Base-by-base conservation (phyloP, 2,329 filamentous ascomycete species). In the Albophoma yamanashiensis region DNA sequence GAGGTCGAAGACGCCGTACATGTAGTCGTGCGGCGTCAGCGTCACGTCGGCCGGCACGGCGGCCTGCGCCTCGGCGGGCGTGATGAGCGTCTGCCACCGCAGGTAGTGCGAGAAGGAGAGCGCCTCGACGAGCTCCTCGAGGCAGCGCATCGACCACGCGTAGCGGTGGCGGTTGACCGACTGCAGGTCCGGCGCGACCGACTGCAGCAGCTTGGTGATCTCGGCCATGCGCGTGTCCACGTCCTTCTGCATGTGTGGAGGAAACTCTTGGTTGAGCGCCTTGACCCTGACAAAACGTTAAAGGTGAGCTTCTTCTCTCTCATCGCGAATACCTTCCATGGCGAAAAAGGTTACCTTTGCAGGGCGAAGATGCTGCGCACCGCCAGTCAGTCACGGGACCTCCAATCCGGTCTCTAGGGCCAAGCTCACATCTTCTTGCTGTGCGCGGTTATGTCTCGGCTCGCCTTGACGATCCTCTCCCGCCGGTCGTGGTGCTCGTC, bases 121-220 rank as follows among this genome's bases (percentile, higher is more conserved):
- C 0, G 93, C 92, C 76, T 99, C 94, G 73, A 97, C 89, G 69
- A 91, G 94, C 75, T 99, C 94, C 74, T 99, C 94, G 58, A 96
- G 85, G 56, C 92, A 93, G 27, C 88, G 89, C 64, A 97, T 87
- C 58, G 92, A 85, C 59, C 84, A 80, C 57, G 85, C 82, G 75
- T 97, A 99, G 60, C 94, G 89, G 75, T 90, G 85, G 11, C 89
- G 83, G 73, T 96, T 94, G 67, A 93, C 80, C 45, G 86, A 86
- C 66, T 88, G 82, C 6, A 97, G 79, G 64, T 97, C 93, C 1
- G 82, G 78, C 22, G 85, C 82, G 59, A 97, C 83, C 47, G 79
- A 75, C 4, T 78, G 74, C 62, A 96, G 89, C 17, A 89, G 85
- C 43, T 78, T 81, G 56, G 82, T 72, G 67, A 97, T 96, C 62